Evolutionary conservation across 306 rosid species (phyloP).

Genomic region (Inga leiocalycina): DNA sequence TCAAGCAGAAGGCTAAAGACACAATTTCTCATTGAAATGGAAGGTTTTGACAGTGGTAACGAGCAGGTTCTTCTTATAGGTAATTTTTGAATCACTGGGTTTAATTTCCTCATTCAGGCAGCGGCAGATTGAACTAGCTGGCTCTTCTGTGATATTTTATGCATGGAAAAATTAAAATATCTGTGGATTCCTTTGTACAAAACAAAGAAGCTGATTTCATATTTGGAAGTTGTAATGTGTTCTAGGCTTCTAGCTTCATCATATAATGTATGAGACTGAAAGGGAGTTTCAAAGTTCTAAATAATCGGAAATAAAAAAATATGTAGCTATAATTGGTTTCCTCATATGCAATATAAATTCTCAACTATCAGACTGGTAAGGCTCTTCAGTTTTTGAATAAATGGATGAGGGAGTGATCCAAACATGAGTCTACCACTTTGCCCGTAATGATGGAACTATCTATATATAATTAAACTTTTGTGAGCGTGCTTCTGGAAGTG

Average conservation of each 20-base stretch:
- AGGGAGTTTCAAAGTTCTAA: not conserved
- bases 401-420: not conserved
- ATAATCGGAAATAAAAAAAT: constrained; percentile 11
- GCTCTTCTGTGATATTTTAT: constrained; percentile 2
- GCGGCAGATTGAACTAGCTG: not conserved
- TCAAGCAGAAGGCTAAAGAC: constrained; percentile 97
- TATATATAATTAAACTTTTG: not conserved
- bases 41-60: constrained; percentile 84
- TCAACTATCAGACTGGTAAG: not conserved
- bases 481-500: not conserved
- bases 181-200: not conserved
- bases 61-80: constrained; percentile 95
- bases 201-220: not conserved
- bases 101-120: constrained; percentile 15
- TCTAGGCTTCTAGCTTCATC: not conserved
- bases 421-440: not conserved
- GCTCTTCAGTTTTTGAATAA: not conserved
- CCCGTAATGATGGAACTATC: not conserved
- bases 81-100: constrained; percentile 36
- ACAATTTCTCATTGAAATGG: constrained; percentile 98
- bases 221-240: constrained; percentile 10
- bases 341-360: constrained; percentile 13
- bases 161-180: not conserved
- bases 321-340: constrained; percentile 11
- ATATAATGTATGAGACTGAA: not conserved